Evolutionary conservation across 164 flowering plant genomes (phyloP).

Genomic region (Chimonanthus praecox): DNA sequence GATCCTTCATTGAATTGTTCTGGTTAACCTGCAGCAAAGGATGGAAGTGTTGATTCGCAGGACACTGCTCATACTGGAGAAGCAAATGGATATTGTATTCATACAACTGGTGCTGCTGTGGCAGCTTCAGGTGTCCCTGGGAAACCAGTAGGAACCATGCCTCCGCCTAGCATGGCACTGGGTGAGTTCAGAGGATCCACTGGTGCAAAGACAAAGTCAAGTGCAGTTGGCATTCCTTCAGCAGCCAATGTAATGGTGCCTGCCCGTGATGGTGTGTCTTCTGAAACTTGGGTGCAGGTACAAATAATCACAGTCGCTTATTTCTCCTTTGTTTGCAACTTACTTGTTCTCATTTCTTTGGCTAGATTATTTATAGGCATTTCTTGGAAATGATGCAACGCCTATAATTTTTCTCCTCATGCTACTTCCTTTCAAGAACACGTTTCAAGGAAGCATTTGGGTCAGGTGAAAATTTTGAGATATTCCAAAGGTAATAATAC

Average conservation of each 20-base stretch:
- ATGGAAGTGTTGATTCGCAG: slow-evolving; percentile 31
- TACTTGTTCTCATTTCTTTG: not conserved
- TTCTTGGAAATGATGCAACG: not conserved
- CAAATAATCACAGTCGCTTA: not conserved
- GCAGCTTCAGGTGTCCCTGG: slow-evolving; percentile 21
- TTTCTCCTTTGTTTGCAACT: not conserved
- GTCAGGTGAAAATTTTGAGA: no score
- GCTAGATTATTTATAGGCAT: not conserved
- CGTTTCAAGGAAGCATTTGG: not conserved
- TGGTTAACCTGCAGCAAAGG: slow-evolving; percentile 26
- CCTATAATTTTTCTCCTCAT: not conserved
- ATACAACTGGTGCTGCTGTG: slow-evolving; percentile 21
- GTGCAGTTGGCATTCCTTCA: slow-evolving; percentile 23
- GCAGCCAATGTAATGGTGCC: slow-evolving; percentile 37
- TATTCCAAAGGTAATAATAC: no score
- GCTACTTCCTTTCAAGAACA: not conserved
- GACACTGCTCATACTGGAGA: slow-evolving; percentile 14
- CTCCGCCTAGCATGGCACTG: slow-evolving; percentile 33
- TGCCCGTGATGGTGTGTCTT: slow-evolving; percentile 17
- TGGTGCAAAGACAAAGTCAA: slow-evolving; percentile 25
- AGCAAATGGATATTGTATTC: slow-evolving; percentile 25
- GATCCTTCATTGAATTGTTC: not conserved
- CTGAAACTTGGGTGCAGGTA: slow-evolving; percentile 74
- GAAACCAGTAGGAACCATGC: slow-evolving; percentile 23
- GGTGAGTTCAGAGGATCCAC: slow-evolving; percentile 40